Conservation (phyloP, 345 rosid genomes). For the Camelina hispida region DNA sequence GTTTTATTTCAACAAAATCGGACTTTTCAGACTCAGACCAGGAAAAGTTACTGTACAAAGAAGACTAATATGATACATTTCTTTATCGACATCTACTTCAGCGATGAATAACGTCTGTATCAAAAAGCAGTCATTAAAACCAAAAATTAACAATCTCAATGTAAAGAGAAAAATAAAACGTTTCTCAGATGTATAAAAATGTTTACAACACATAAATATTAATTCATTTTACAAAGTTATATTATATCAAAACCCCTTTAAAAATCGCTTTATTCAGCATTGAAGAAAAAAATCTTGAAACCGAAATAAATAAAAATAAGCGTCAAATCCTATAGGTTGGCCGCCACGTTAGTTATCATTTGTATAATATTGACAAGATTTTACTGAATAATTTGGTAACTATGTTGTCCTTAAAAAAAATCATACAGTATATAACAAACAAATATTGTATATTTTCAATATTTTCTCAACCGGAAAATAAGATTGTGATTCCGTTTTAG, state of each 20-base stretch:
- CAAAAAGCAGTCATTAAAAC: too few relatives aligned
- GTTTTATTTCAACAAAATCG: too few relatives aligned
- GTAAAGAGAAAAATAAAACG: not conserved
- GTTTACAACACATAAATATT: not conserved
- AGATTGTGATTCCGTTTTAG: conserved; percentile 14
- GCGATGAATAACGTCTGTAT: too few relatives aligned
- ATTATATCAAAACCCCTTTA: not conserved
- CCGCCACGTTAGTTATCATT: too few relatives aligned
- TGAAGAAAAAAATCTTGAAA: conserved; percentile 45
- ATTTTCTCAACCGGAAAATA: not conserved
- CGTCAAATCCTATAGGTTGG: too few relatives aligned
- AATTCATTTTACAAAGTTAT: not conserved
- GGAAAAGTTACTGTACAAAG: not conserved
- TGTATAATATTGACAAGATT: too few relatives aligned
- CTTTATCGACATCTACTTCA: not conserved
- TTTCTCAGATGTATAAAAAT: not conserved
- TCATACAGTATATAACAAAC: too few relatives aligned
- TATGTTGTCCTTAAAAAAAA: too few relatives aligned
- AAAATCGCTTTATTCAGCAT: not conserved
- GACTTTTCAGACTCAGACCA: not conserved
- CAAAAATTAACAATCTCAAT: not conserved
- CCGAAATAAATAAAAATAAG: conserved; percentile 3
- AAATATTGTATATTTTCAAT: not conserved
- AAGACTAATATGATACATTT: not conserved
- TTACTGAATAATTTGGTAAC: too few relatives aligned